Percentiles rank a stretch among this genome's conserved stretches.
Conservation (phyloP, 108 stramenopile species). For the Seminavis robusta region DNA sequence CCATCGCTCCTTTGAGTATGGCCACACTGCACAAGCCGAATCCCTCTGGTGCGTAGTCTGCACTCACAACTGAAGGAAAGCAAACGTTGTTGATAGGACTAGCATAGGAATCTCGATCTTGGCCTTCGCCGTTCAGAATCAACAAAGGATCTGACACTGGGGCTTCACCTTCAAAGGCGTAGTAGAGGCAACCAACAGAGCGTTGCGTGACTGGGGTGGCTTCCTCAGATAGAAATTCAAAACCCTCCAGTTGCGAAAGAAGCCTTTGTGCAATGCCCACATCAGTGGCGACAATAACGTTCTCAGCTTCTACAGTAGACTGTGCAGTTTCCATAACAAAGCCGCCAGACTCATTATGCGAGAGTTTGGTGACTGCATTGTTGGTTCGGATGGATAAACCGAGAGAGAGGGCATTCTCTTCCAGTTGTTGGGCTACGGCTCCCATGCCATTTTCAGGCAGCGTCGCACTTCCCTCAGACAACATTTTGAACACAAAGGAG, state of each 20-base stretch:
- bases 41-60: conserved; percentile 65
- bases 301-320: conserved; percentile 22
- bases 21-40: conserved; percentile 71
- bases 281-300: conserved; percentile 84
- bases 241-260: conserved; percentile 44
- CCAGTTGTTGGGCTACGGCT: conserved; percentile 63
- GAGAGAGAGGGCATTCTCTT: conserved; percentile 30
- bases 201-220: conserved; percentile 52
- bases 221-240: conserved; percentile 26
- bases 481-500: conserved; percentile 86
- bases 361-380: conserved; percentile 18
- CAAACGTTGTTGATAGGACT: conserved; percentile 82
- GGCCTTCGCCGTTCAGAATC: conserved; percentile 62
- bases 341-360: conserved; percentile 13
- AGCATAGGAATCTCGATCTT: conserved; percentile 21
- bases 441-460: conserved; percentile 76
- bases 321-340: conserved; percentile 9
- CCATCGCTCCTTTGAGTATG: conserved; percentile 57
- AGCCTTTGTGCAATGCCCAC: conserved; percentile 43
- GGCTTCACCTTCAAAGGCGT: conserved; percentile 54
- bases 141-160: conserved; percentile 81
- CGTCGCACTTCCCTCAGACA: conserved; percentile 65
- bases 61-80: conserved; percentile 79
- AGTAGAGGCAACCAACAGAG: conserved; percentile 76
- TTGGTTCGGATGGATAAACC: conserved; percentile 42